A percentile compares a stretch with the other conserved stretches of the same genome.
phyloP scores from a whole-genome alignment of 2,329 filamentous ascomycete genomes.

The Hysterium pulicare region DNA sequence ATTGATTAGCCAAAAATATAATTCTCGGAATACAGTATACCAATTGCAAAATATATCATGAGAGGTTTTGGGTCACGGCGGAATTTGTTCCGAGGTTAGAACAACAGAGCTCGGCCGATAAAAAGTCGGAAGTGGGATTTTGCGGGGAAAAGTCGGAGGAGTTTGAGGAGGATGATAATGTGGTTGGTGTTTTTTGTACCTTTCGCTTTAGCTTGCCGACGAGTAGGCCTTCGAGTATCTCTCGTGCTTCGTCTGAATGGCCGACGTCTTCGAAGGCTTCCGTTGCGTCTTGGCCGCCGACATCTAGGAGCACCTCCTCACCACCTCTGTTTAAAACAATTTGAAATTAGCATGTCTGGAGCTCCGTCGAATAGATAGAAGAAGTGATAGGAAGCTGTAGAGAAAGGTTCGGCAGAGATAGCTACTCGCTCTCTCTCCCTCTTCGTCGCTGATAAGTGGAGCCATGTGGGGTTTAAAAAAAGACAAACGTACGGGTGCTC shows the following conservation, averaged over 20 bases:
- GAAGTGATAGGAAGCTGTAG: no score
- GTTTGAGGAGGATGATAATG: neutral
- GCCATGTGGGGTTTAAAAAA: neutral
- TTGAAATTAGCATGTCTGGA: no score
- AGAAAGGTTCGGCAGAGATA: no score
- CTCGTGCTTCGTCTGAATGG: slow-evolving; percentile 96
- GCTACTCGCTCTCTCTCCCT: no score
- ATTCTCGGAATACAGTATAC: no score
- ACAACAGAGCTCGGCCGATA: neutral
- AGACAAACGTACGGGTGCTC: slow-evolving; percentile 76
- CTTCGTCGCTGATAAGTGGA: no score
- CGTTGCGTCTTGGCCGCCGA: slow-evolving; percentile 91
- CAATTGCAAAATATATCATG: neutral
- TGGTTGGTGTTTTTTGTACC: slow-evolving; percentile 20
- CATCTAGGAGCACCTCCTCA: slow-evolving; percentile 96
- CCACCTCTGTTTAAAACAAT: slow-evolving; percentile 65
- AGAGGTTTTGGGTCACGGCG: neutral
- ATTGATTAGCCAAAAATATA: neutral
- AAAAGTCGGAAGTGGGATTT: neutral
- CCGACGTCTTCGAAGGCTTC: slow-evolving; percentile 99
- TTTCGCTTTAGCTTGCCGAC: slow-evolving; percentile 37
- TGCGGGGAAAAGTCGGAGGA: neutral
- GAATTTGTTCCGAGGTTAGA: neutral
- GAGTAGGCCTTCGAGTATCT: slow-evolving; percentile 67
- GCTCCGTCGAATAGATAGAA: no score